phyloP scores from a whole-genome alignment of 352 stramenopile species.

The Phytophthora ramorum region DNA sequence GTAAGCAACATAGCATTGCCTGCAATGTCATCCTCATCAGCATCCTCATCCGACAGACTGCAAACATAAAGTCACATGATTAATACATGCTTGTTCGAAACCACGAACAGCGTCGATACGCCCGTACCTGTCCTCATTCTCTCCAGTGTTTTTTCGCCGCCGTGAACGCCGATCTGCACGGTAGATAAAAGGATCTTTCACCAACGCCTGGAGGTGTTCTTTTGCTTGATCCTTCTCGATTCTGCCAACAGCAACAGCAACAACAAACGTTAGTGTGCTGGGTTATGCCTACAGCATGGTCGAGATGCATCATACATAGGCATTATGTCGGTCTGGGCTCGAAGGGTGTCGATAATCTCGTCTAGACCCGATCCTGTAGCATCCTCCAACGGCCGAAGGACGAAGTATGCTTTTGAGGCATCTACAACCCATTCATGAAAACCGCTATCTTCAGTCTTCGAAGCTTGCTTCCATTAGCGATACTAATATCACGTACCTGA shows the following conservation, averaged over 20 bases:
- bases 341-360: conserved; percentile 29
- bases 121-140: conserved; percentile 24
- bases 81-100: background rate
- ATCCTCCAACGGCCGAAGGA: conserved; percentile 41
- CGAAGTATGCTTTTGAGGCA: conserved; percentile 39
- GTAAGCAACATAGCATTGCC: conserved; percentile 53
- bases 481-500: conserved; percentile 14
- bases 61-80: conserved; percentile 10
- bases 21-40: conserved; percentile 44
- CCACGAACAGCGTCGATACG: background rate
- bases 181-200: conserved; percentile 33
- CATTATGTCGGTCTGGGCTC: conserved; percentile 11
- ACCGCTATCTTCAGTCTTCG: background rate
- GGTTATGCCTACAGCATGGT: background rate
- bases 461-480: background rate
- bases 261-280: conserved; percentile 5
- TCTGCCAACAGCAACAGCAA: conserved; percentile 15
- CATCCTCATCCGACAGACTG: conserved; percentile 32
- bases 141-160: conserved; percentile 8
- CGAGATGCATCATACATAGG: conserved; percentile 21
- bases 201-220: conserved; percentile 31
- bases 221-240: conserved; percentile 38
- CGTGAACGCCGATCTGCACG: conserved; percentile 9
- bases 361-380: conserved; percentile 28
- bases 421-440: conserved; percentile 28